These are phyloP conservation scores for Plasmodium gonderi DNA, from an alignment of 169 alveolate species.

Conservation along the genomic window DNA sequence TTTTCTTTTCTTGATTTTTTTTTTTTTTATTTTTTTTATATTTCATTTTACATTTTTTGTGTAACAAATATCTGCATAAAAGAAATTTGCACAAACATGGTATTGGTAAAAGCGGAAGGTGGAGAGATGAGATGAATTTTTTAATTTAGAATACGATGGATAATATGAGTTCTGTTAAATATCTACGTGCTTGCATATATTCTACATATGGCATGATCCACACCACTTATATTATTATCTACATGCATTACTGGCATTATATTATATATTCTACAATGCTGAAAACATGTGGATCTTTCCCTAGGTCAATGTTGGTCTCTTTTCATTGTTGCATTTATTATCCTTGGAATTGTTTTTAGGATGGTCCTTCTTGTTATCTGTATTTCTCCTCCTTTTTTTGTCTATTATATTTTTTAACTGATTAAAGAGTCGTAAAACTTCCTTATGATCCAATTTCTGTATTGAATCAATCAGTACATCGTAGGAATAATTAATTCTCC, in stretches of 20 bases:
- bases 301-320: not conserved
- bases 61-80: not conserved
- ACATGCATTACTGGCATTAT: not conserved
- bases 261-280: too few species aligned
- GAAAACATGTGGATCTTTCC: not conserved
- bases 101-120: not conserved
- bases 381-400: conserved; percentile 9
- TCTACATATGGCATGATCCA: not conserved
- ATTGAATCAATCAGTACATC: conserved; percentile 58
- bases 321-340: not conserved
- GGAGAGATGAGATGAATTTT: not conserved
- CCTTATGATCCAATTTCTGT: conserved; percentile 55
- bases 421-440: conserved; percentile 24
- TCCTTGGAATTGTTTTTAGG: not conserved
- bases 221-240: not conserved
- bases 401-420: conserved; percentile 53
- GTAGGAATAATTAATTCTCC: conserved; percentile 25
- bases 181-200: not conserved
- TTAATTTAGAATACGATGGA: not conserved
- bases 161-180: not conserved
- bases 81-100: not conserved
- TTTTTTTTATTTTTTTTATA: not conserved
- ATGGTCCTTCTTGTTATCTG: not conserved
- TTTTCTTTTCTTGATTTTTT: not conserved
- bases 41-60: not conserved